A percentile compares a stretch with the other conserved stretches of the same genome.
Conservation (phyloP, 768 basidiomycete species). For the Rhizopogon vesiculosus region DNA sequence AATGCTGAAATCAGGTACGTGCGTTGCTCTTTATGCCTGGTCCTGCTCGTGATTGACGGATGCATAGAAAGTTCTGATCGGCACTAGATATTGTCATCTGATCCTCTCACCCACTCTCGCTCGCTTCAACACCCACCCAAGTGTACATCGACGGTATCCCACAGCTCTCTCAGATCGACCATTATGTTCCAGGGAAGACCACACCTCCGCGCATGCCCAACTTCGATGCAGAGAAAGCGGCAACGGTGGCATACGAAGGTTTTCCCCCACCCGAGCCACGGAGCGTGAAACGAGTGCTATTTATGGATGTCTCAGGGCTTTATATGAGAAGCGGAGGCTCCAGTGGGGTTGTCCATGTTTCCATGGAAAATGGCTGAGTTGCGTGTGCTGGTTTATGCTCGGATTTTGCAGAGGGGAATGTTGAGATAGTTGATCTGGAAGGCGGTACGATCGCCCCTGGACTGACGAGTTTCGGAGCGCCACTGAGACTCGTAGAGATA, state of each 20-base stretch:
- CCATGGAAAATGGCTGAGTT: conserved; percentile 45
- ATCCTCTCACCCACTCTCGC: conserved; percentile 69
- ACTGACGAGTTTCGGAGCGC: conserved; percentile 65
- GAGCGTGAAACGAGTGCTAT: conserved; percentile 39
- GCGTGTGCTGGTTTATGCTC: conserved; percentile 42
- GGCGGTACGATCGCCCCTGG: conserved; percentile 71
- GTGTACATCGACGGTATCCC: conserved; percentile 85
- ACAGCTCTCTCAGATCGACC: conserved; percentile 51
- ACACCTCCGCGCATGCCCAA: conserved; percentile 55
- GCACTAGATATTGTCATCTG: conserved; percentile 58
- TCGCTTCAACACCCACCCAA: conserved; percentile 70
- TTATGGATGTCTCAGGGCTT: conserved; percentile 58
- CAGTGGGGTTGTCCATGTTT: conserved; percentile 21
- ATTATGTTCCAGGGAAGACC: conserved; percentile 31
- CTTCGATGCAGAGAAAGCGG: conserved; percentile 63
- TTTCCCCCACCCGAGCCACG: conserved; percentile 61
- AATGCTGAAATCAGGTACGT: conserved; percentile 43
- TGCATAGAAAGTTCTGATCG: neutral
- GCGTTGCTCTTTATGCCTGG: neutral
- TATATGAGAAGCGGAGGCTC: conserved; percentile 28
- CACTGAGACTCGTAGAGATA: conserved; percentile 70
- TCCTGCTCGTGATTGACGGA: neutral
- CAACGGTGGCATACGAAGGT: conserved; percentile 63
- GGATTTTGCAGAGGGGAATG: conserved; percentile 9
- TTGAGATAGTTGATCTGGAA: conserved; percentile 51